phyloP scores from a whole-genome alignment of 2,329 filamentous ascomycete genomes.

The Fusarium pseudograminearum region DNA sequence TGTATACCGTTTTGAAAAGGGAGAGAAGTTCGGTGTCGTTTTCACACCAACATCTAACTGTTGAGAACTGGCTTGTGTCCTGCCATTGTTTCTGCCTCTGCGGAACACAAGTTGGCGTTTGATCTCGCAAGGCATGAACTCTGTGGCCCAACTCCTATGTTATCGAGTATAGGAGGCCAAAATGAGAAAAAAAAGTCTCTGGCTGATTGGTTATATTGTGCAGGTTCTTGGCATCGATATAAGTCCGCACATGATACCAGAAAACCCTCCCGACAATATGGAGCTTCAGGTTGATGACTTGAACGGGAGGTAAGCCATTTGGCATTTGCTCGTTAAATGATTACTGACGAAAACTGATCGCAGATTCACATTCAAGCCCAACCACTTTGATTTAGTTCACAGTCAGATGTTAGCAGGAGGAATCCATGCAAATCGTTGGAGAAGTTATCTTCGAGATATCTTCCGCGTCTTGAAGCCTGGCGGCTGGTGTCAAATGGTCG shows the following conservation, averaged over 20 bases:
- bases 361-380: conserved; percentile 75
- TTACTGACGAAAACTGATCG: conserved; percentile 9
- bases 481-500: conserved; percentile 91
- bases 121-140: background rate
- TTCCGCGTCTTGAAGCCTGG: conserved; percentile 76
- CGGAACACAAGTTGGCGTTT: too few relatives aligned
- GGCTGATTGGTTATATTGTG: background rate
- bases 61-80: background rate
- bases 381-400: conserved; percentile 85
- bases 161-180: background rate
- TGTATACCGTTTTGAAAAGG: background rate
- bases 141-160: background rate
- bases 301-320: conserved; percentile 66
- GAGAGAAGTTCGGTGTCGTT: background rate
- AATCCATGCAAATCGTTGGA: conserved; percentile 79
- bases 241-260: conserved; percentile 75
- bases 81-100: background rate
- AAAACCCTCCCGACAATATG: conserved; percentile 73
- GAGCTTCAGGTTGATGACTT: conserved; percentile 79
- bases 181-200: background rate
- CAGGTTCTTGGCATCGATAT: conserved; percentile 80
- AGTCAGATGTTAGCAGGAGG: conserved; percentile 79
- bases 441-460: conserved; percentile 80
- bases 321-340: background rate
- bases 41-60: background rate